These are phyloP conservation scores for Hypoxylon rubiginosum DNA, from an alignment of 2,329 filamentous ascomycete genomes.

Conservation along the genomic window DNA sequence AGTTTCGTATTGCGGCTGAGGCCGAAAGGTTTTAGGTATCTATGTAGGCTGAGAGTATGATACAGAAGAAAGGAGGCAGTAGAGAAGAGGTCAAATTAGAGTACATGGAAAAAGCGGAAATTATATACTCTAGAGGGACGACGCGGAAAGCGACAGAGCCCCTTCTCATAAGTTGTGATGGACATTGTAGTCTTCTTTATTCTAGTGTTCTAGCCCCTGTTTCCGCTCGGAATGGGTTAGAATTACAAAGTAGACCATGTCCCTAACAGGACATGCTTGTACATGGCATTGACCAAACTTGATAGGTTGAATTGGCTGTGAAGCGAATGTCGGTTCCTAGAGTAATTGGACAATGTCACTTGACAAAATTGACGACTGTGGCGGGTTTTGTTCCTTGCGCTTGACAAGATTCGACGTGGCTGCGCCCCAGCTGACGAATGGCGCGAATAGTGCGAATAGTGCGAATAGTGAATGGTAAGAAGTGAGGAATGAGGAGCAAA, in stretches of 20 bases:
- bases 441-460: not conserved
- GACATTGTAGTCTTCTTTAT: conserved; percentile 11
- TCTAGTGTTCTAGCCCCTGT: conserved; percentile 9
- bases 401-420: conserved; percentile 19
- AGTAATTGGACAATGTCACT: conserved; percentile 32
- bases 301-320: conserved; percentile 25
- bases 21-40: conserved; percentile 6
- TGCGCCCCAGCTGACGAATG: conserved; percentile 45
- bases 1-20: conserved; percentile 10
- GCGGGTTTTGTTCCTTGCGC: conserved; percentile 30
- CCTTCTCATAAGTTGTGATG: conserved; percentile 13
- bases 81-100: not conserved
- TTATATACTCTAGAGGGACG: not conserved
- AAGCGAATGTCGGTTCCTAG: not conserved
- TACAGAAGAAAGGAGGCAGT: not conserved
- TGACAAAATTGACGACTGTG: conserved; percentile 22
- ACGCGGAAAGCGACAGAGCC: conserved; percentile 3
- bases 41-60: not conserved
- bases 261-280: not conserved
- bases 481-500: conserved; percentile 22
- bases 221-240: conserved; percentile 31
- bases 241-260: conserved; percentile 7
- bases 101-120: not conserved
- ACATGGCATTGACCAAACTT: conserved; percentile 15
- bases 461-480: not conserved